These are phyloP conservation scores for Fusarium pseudonygamai DNA, from an alignment of 2,329 filamentous ascomycete genomes.

Conservation along the genomic window DNA sequence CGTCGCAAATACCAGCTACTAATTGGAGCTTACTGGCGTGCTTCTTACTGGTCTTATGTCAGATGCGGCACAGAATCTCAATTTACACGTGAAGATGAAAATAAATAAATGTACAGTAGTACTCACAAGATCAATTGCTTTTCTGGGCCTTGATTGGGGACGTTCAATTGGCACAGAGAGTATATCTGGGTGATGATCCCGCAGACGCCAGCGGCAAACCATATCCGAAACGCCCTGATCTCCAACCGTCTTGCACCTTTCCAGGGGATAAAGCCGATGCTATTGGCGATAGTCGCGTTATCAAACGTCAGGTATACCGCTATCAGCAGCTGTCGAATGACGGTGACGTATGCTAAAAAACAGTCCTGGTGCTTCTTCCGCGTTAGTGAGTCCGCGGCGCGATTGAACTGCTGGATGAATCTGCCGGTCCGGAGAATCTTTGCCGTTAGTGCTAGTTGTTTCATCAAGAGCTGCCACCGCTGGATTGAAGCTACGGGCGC, in stretches of 20 bases:
- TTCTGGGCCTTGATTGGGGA: background rate
- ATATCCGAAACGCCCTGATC: conserved; percentile 8
- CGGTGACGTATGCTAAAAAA: conserved; percentile 7
- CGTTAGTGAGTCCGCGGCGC: background rate
- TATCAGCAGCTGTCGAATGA: conserved; percentile 11
- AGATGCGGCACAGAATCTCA: background rate
- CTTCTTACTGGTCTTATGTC: conserved; percentile 15
- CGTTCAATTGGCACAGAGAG: conserved; percentile 9
- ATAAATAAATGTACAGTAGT: background rate
- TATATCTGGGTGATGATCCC: conserved; percentile 10
- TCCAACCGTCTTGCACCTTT: conserved; percentile 15
- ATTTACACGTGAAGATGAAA: background rate
- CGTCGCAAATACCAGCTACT: background rate
- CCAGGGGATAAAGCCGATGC: conserved; percentile 22
- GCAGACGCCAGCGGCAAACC: conserved; percentile 6
- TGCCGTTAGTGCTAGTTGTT: conserved; percentile 4
- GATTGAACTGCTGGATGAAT: conserved; percentile 1
- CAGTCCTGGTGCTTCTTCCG: conserved; percentile 3
- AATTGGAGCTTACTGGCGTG: conserved; percentile 10
- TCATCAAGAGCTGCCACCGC: conserved; percentile 3
- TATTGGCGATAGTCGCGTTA: conserved; percentile 18
- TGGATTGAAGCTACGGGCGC: background rate
- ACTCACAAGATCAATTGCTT: conserved; percentile 12
- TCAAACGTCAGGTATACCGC: conserved; percentile 15
- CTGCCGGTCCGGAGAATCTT: conserved; percentile 7